phyloP scores from a whole-genome alignment of 768 basidiomycete species.

The Lentinula lateritia region DNA sequence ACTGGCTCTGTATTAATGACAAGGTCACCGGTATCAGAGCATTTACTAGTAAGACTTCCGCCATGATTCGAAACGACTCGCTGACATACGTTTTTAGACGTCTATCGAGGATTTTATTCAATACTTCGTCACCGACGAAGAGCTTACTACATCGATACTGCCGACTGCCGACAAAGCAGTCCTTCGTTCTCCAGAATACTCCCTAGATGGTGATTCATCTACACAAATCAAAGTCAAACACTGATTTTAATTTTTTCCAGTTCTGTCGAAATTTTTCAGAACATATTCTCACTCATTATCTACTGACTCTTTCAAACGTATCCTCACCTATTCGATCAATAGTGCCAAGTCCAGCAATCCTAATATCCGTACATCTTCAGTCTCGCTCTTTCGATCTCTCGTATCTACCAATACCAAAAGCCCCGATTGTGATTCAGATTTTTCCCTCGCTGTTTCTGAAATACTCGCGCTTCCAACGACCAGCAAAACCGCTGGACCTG shows the following conservation, averaged over 20 bases:
- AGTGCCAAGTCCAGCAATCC: conserved; percentile 73
- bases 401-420: conserved; percentile 25
- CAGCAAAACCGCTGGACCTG: conserved; percentile 83
- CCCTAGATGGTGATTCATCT: conserved; percentile 29
- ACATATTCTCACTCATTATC: conserved; percentile 48
- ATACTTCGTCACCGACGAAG: conserved; percentile 41
- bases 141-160: conserved; percentile 50
- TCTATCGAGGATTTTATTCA: conserved; percentile 59
- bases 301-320: conserved; percentile 40
- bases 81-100: conserved; percentile 24
- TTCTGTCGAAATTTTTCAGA: conserved; percentile 52
- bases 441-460: conserved; percentile 51
- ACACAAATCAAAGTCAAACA: neutral
- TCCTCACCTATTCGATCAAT: conserved; percentile 56
- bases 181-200: conserved; percentile 75
- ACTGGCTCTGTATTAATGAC: conserved; percentile 59
- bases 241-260: conserved; percentile 21
- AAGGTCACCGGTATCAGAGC: conserved; percentile 52
- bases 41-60: conserved; percentile 44
- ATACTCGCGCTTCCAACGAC: conserved; percentile 69
- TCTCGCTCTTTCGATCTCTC: conserved; percentile 49
- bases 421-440: conserved; percentile 22
- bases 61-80: neutral
- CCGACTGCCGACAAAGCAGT: conserved; percentile 78
- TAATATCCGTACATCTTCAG: conserved; percentile 49